Percentiles rank a stretch among this genome's conserved stretches.
These are phyloP conservation scores for Rhodotorula diobovata DNA, from an alignment of 768 basidiomycete species.

Conservation along the genomic window DNA sequence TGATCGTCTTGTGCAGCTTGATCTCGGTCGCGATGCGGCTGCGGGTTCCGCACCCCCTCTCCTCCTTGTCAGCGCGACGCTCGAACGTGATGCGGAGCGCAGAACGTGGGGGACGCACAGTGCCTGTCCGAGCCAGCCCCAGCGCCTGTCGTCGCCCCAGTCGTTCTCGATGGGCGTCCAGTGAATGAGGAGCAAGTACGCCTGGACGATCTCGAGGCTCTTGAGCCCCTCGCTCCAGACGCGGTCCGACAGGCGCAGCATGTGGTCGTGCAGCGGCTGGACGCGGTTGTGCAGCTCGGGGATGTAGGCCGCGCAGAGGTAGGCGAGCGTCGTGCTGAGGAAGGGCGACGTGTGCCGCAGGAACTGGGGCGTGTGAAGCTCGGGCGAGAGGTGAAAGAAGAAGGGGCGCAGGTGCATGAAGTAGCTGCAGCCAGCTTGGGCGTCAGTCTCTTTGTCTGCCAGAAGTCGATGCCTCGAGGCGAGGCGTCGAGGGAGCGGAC, in stretches of 20 bases:
- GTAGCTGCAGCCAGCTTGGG: conserved; percentile 10
- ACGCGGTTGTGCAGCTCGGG: conserved; percentile 8
- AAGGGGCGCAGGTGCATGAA: conserved; percentile 14
- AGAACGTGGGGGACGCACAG: not conserved
- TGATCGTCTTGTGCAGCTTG: conserved; percentile 28
- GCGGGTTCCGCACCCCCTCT: not conserved
- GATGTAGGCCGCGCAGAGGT: conserved; percentile 6
- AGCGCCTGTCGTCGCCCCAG: conserved; percentile 32
- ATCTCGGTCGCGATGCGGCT: conserved; percentile 32
- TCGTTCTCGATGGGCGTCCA: conserved; percentile 35
- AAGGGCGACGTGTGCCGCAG: conserved; percentile 33
- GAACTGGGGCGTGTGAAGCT: conserved; percentile 25
- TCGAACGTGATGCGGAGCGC: not conserved
- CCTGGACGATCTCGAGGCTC: conserved; percentile 34
- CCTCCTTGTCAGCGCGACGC: not conserved
- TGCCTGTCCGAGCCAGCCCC: conserved; percentile 24
- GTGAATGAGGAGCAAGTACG: conserved; percentile 31
- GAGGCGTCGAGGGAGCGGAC: not conserved
- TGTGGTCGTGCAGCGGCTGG: conserved; percentile 12
- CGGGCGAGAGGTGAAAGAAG: conserved; percentile 24
- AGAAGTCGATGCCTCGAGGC: no score
- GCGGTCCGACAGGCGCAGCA: conserved; percentile 10
- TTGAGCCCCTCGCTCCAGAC: conserved; percentile 30
- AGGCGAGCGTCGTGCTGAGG: conserved; percentile 26
- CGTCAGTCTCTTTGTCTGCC: no score